These are phyloP conservation scores for Pseudozyma sp. DNA, from an alignment of 1,284 basidiomycete genomes.

Conservation along the genomic window DNA sequence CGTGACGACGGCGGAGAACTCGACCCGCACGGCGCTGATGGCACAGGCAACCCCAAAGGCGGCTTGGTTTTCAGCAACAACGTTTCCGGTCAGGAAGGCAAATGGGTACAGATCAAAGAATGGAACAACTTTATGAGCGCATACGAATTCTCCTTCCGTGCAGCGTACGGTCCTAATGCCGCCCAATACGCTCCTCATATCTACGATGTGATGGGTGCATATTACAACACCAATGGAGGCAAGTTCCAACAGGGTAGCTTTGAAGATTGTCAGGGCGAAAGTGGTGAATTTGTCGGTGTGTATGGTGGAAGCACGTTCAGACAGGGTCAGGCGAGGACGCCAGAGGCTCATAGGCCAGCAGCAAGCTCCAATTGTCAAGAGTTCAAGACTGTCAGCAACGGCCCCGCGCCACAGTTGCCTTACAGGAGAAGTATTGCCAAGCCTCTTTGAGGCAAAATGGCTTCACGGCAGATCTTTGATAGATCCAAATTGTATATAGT, in stretches of 20 bases:
- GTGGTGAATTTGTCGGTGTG: constrained; percentile 42
- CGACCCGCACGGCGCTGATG: constrained; percentile 57
- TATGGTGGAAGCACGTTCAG: constrained; percentile 41
- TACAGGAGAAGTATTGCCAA: constrained; percentile 35
- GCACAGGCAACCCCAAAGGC: constrained; percentile 54
- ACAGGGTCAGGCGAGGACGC: constrained; percentile 47
- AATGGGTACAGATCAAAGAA: constrained; percentile 49
- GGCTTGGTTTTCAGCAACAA: constrained; percentile 52
- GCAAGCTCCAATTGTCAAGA: constrained; percentile 38
- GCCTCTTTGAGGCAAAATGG: constrained; percentile 2
- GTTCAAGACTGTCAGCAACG: constrained; percentile 24
- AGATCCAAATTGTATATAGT: no score
- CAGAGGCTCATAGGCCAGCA: constrained; percentile 32
- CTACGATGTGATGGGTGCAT: constrained; percentile 54
- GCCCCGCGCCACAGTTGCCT: constrained; percentile 30
- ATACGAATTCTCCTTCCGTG: constrained; percentile 54
- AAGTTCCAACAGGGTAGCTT: constrained; percentile 50
- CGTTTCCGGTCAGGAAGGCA: constrained; percentile 36
- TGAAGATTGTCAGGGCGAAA: constrained; percentile 49
- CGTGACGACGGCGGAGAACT: constrained; percentile 54
- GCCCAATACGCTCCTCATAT: constrained; percentile 53
- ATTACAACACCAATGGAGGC: constrained; percentile 37
- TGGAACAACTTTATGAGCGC: constrained; percentile 57
- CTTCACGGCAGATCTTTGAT: no score
- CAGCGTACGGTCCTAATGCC: constrained; percentile 48